These are phyloP conservation scores for Mucor mucedo DNA, from an alignment of 371 early-diverging fungal species.

Conservation along the genomic window DNA sequence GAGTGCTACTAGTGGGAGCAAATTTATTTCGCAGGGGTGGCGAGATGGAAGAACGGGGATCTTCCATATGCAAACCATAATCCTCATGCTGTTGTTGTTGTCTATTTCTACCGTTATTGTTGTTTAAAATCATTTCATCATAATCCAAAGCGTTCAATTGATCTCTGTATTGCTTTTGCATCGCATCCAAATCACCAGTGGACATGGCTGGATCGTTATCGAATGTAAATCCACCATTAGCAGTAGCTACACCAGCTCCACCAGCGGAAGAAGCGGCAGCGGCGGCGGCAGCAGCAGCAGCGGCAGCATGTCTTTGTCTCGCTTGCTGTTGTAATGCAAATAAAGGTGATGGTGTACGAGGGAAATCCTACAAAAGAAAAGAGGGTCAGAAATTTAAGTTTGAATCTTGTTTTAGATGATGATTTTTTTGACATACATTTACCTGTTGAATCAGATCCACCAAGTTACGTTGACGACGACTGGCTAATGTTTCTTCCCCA, in stretches of 20 bases:
- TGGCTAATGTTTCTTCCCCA: slow-evolving; percentile 24
- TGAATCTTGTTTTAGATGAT: background rate
- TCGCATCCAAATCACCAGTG: slow-evolving; percentile 30
- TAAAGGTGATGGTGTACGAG: slow-evolving; percentile 86
- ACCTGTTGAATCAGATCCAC: slow-evolving; percentile 49
- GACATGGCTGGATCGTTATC: slow-evolving; percentile 30
- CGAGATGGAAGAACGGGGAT: slow-evolving; percentile 23
- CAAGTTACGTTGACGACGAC: slow-evolving; percentile 36
- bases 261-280: background rate
- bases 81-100: slow-evolving; percentile 16
- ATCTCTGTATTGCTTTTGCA: slow-evolving; percentile 41
- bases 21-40: slow-evolving; percentile 42
- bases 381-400: background rate
- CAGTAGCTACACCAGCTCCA: too few relatives aligned
- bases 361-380: slow-evolving; percentile 63
- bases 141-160: slow-evolving; percentile 36
- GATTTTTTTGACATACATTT: slow-evolving; percentile 6
- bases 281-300: slow-evolving; percentile 20
- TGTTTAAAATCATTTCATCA: slow-evolving; percentile 24
- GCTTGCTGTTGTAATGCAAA: slow-evolving; percentile 66
- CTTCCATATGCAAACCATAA: slow-evolving; percentile 10
- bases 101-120: slow-evolving; percentile 2
- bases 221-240: slow-evolving; percentile 16
- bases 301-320: slow-evolving; percentile 48
- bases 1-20: slow-evolving; percentile 25